Conservation (phyloP, 768 basidiomycete genomes). For the Tulasnella sp. region DNA sequence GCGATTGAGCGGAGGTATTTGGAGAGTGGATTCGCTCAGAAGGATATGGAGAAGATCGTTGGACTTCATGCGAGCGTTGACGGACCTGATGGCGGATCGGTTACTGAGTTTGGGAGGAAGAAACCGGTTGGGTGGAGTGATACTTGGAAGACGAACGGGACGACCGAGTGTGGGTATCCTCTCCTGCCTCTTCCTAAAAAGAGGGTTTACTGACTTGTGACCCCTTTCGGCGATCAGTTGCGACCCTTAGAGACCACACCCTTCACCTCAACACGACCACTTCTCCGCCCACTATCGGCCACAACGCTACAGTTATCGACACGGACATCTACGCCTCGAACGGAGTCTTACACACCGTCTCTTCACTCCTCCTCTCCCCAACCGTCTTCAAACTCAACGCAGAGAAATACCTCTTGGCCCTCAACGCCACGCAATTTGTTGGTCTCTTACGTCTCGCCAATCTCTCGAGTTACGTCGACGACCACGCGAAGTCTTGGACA, state of each 20-base stretch:
- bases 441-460: slow-evolving; percentile 76
- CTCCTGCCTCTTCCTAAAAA: background rate
- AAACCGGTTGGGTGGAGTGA: slow-evolving; percentile 30
- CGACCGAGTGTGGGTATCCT: slow-evolving; percentile 7
- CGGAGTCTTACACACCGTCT: slow-evolving; percentile 86
- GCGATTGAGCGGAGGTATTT: slow-evolving; percentile 76
- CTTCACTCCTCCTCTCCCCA: slow-evolving; percentile 67
- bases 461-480: slow-evolving; percentile 37
- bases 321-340: slow-evolving; percentile 89
- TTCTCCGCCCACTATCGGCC: slow-evolving; percentile 32
- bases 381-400: slow-evolving; percentile 73
- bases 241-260: slow-evolving; percentile 38
- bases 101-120: background rate
- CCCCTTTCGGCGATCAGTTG: slow-evolving; percentile 37
- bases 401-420: slow-evolving; percentile 86
- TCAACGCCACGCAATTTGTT: slow-evolving; percentile 88
- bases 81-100: slow-evolving; percentile 4
- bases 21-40: slow-evolving; percentile 74
- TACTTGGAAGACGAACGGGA: slow-evolving; percentile 18
- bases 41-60: slow-evolving; percentile 68
- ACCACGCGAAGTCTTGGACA: slow-evolving; percentile 34
- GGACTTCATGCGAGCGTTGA: slow-evolving; percentile 60
- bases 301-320: slow-evolving; percentile 36
- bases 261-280: slow-evolving; percentile 20
- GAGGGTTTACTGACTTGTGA: background rate